These are phyloP conservation scores for Pilasporangium apinafurcum DNA, from an alignment of 352 stramenopile genomes.

Conservation along the genomic window DNA sequence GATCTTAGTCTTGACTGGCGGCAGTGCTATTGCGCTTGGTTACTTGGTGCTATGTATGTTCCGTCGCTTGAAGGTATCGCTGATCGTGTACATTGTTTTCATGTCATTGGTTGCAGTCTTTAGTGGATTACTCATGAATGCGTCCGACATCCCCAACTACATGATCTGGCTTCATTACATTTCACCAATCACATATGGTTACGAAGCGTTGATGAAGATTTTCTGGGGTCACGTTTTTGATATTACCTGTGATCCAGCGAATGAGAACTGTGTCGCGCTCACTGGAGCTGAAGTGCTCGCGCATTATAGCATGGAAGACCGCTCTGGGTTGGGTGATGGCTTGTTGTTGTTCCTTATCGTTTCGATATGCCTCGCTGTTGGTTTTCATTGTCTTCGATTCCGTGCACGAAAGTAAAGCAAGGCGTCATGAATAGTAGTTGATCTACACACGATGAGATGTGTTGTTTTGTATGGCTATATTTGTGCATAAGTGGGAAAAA, in stretches of 20 bases:
- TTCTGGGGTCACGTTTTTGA: not conserved
- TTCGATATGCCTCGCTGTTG: no score
- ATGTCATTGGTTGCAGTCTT: constrained; percentile 34
- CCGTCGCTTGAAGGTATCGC: constrained; percentile 16
- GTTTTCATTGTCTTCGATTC: no score
- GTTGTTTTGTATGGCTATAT: no score
- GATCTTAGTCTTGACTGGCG: constrained; percentile 29
- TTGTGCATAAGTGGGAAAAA: no score
- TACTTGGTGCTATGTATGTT: constrained; percentile 28
- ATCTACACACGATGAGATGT: no score
- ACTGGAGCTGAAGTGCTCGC: not conserved
- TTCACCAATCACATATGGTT: constrained; percentile 24
- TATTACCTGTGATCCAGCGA: not conserved
- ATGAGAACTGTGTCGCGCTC: not conserved
- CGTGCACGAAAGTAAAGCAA: no score
- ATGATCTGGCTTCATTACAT: constrained; percentile 56
- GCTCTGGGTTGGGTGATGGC: not conserved
- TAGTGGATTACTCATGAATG: constrained; percentile 36
- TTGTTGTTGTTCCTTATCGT: not conserved
- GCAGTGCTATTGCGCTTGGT: constrained; percentile 19
- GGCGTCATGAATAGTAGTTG: no score
- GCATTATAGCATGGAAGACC: not conserved
- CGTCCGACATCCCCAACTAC: constrained; percentile 36
- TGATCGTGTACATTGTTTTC: constrained; percentile 21
- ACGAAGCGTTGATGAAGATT: constrained; percentile 2